Evolutionary conservation across 768 basidiomycete genomes (phyloP), one percentile per base, ranked within the genome.

Genomic region (Termitomyces sp.): DNA sequence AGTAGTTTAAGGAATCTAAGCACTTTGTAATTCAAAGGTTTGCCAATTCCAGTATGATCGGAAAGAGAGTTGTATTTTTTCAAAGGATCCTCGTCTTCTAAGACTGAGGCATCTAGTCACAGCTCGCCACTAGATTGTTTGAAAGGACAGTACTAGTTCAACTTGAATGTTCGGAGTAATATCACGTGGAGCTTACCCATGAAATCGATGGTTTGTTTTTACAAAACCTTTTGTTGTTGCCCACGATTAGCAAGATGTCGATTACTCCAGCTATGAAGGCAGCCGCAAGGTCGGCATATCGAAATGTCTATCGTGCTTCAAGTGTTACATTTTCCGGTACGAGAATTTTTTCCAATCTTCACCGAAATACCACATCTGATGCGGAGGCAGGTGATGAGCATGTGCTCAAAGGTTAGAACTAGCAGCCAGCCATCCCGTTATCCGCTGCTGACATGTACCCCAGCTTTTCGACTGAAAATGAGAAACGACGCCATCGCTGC

Each of bases 391-490:
- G 86, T 36, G 89, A 91, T 73, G 77, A 68, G 20, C 76, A 72
- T 1, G 76, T 91, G 55, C 76, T 85, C 17, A 73, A 72, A 77
- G 88, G 89, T 85, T 25, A 45, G 29, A 45, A 52, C 32, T 42
- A 40, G 52, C 46, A 37, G 9, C 34, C n/a, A 36, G 14, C 17
- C 42, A 42, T 37, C 34, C 12, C 7, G n/a, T 20, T 12, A 38
- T 45, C 34, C 14, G 8, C 29, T 49, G 17, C 56, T 70, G 32
- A 57, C 47, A 46, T 59, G 46, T 45, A 17, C 54, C 36, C 9
- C 63, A 94, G 92, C 89, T n/a, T 94, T 93, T 70, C 82, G 83
- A 29, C 40, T 71, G 15, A 90, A 92, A 72, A 86, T 92, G 69
- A 81, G 89, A 47, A 72, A 74, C 11, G 88, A 91, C 60, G 81